Evolutionary conservation across 345 rosid species (phyloP).

Genomic region (Citrus glauca): DNA sequence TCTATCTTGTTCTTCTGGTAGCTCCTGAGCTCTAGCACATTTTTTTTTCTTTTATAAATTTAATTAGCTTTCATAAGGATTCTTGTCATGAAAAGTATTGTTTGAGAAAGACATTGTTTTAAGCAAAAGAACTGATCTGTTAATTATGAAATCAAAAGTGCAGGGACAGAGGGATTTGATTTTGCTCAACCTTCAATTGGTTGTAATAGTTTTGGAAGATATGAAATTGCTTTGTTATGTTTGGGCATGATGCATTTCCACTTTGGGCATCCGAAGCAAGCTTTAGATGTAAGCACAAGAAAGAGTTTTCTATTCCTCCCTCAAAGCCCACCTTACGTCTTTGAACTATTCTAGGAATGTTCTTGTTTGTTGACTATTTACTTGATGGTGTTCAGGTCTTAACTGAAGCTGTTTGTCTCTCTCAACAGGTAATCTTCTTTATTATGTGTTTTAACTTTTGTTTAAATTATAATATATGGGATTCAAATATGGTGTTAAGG

Average conservation of each 20-base stretch:
- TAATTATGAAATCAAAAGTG: slow-evolving; percentile 60
- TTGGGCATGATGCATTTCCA: slow-evolving; percentile 94
- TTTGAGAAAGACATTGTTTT: slow-evolving; percentile 3
- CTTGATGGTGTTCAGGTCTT: slow-evolving; percentile 59
- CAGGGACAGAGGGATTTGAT: slow-evolving; percentile 96
- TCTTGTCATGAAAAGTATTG: slow-evolving; percentile 11
- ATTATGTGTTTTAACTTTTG: slow-evolving; percentile 4
- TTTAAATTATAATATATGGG: background rate
- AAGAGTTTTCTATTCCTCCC: background rate
- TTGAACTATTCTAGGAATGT: background rate
- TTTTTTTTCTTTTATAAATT: background rate
- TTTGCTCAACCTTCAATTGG: slow-evolving; percentile 52
- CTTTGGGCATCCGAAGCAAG: slow-evolving; percentile 96
- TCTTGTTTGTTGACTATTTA: slow-evolving; percentile 21
- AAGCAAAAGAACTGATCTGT: slow-evolving; percentile 34
- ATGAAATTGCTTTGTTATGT: slow-evolving; percentile 79
- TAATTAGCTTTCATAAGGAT: slow-evolving; percentile 5
- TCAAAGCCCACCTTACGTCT: background rate
- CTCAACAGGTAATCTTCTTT: slow-evolving; percentile 62
- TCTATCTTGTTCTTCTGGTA: background rate
- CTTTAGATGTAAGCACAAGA: slow-evolving; percentile 67
- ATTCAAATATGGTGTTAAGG: background rate
- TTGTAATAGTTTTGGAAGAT: slow-evolving; percentile 59
- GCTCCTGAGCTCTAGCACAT: background rate
- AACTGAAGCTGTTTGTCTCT: slow-evolving; percentile 84